Evolutionary conservation across 805 yeast genomes (phyloP), one percentile per base, ranked within the genome.

Genomic region (Yamadazyma ubonensis): DNA sequence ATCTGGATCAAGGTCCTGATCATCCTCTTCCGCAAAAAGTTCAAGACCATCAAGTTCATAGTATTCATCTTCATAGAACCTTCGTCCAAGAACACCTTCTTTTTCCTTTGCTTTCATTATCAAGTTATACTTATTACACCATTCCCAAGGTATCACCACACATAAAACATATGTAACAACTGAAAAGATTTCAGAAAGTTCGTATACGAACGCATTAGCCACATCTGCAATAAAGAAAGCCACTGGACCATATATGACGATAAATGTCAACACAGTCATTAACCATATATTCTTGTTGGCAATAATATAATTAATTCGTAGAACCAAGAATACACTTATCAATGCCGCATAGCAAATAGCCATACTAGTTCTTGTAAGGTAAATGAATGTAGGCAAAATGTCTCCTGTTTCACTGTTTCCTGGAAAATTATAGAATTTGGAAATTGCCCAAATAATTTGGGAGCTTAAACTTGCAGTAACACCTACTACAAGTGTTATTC

Each of bases 141-240:
- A 87, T 58, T 86, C 95, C 93, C 95, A 85, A 0, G 86, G 86
- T 8, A 83, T 71, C 5, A 83, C 83, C 21, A 86, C 83, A 25
- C 86, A 75, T 15, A 83, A 68, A 6, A 84, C 76, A 54, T 81
- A 83, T n/a, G 83, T 75, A 1, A 85, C 81, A 14, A 86, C 75
- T 31, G 83, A 80, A 59, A 85, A 83, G 31, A 85, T 67, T 53
- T 85, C 91, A 15, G 88, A 79, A 37, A 85, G 65, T 46, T 81
- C 84, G 42, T 75, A 75, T n/a, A 81, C 79, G 85, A 89, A 86
- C 5, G 81, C 70, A 55, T 79, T 80, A 0, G 90, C 73, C 3
- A 86, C 78, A 61, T 86, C 95, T 4, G 88, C 83, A 34, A 86
- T 70, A 55, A 85, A 86, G 46, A 86, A 77, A 0, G 81, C 83